Conservation (phyloP, 768 basidiomycete species). For the Suillus americanus region DNA sequence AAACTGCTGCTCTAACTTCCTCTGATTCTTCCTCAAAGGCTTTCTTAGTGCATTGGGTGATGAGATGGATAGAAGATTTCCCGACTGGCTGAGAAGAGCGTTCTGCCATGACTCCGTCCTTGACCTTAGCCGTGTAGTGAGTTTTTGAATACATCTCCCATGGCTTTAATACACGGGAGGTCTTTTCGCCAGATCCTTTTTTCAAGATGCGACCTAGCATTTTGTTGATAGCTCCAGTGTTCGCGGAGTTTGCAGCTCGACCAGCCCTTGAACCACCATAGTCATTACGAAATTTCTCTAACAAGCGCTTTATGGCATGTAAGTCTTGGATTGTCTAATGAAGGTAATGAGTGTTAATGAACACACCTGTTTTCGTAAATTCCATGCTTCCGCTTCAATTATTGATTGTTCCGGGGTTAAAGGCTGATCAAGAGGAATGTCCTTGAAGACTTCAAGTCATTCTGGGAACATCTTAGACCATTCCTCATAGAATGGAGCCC, state of each 20-base stretch:
- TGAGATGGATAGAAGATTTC: not conserved
- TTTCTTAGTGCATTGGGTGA: not conserved
- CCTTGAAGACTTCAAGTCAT: not conserved
- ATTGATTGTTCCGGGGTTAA: not conserved
- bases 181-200: not conserved
- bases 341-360: not conserved
- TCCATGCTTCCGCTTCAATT: not conserved
- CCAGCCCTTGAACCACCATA: not conserved
- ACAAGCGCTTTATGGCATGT: not conserved
- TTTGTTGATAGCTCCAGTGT: not conserved
- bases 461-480: conserved; percentile 1
- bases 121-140: not conserved
- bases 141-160: not conserved
- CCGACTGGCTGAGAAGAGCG: not conserved
- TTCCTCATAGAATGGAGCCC: not conserved
- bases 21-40: not conserved
- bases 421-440: conserved; percentile 2
- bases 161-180: not conserved
- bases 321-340: not conserved
- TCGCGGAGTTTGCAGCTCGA: not conserved
- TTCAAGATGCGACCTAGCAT: not conserved
- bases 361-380: not conserved
- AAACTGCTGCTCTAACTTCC: not conserved
- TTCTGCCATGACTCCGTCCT: not conserved
- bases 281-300: not conserved